These are phyloP conservation scores for Saccharomycopsis fibuligera DNA, from an alignment of 805 yeast genomes.

Conservation along the genomic window DNA sequence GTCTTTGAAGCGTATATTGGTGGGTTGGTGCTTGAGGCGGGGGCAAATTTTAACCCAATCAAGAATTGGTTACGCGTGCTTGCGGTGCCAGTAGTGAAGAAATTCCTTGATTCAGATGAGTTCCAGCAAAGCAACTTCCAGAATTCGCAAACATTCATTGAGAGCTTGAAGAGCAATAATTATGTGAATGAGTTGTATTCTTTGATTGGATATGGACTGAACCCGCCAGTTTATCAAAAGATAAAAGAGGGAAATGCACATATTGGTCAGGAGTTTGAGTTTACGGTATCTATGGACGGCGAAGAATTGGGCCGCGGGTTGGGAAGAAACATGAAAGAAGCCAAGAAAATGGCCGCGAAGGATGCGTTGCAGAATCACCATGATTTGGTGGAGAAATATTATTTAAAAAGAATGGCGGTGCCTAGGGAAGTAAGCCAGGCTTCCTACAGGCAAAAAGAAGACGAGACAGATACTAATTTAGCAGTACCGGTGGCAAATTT, in stretches of 20 bases:
- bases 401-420: background rate
- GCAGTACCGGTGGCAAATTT: too few relatives aligned
- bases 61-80: constrained; percentile 10
- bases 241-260: background rate
- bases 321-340: constrained; percentile 66
- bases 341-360: constrained; percentile 84
- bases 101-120: background rate
- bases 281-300: constrained; percentile 5
- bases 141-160: background rate
- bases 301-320: constrained; percentile 50
- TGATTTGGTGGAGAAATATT: constrained; percentile 10
- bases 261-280: background rate
- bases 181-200: constrained; percentile 15
- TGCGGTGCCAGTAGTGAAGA: background rate
- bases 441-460: too few relatives aligned
- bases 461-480: background rate
- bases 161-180: background rate
- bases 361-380: constrained; percentile 50
- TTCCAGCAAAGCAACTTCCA: background rate
- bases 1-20: constrained; percentile 92
- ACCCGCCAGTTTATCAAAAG: constrained; percentile 14
- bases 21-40: constrained; percentile 47
- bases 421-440: background rate
- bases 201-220: constrained; percentile 15
- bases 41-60: too few relatives aligned